phyloP scores from a whole-genome alignment of 2,329 filamentous ascomycete genomes.

The Talaromyces sp. region DNA sequence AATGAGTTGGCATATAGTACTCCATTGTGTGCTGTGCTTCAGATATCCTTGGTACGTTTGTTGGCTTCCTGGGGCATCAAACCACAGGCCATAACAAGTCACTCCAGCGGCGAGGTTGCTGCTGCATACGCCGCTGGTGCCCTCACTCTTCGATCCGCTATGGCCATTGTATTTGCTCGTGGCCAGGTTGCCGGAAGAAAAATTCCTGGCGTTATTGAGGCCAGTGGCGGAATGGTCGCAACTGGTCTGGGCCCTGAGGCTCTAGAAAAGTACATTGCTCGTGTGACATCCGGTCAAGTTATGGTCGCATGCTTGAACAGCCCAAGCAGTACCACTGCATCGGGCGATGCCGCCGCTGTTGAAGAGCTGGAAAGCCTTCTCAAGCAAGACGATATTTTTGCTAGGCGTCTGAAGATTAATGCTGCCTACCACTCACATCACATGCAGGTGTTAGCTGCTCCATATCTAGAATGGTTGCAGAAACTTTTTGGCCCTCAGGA shows the following conservation, averaged over 20 bases:
- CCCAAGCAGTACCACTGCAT: conserved; percentile 31
- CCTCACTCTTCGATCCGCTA: neutral
- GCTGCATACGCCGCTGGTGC: conserved; percentile 19
- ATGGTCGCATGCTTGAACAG: neutral
- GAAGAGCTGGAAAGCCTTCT: conserved; percentile 30
- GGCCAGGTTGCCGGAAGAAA: neutral
- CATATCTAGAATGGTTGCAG: conserved; percentile 25
- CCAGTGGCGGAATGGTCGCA: neutral
- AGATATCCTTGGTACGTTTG: neutral
- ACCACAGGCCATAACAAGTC: conserved; percentile 21
- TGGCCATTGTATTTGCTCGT: neutral
- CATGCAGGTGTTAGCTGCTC: conserved; percentile 33
- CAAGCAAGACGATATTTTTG: conserved; percentile 8
- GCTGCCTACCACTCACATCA: conserved; percentile 44
- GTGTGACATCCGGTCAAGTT: neutral
- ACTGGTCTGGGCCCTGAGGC: neutral
- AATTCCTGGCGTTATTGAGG: neutral
- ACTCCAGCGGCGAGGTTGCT: conserved; percentile 28
- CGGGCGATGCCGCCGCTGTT: conserved; percentile 25
- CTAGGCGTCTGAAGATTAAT: conserved; percentile 33
- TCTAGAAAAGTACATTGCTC: neutral
- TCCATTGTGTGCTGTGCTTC: neutral
- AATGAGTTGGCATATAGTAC: neutral
- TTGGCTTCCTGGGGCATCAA: conserved; percentile 20
- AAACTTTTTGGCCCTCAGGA: neutral